Evolutionary conservation across 352 stramenopile genomes (phyloP).

Genomic region (Lagenidium sp.): DNA sequence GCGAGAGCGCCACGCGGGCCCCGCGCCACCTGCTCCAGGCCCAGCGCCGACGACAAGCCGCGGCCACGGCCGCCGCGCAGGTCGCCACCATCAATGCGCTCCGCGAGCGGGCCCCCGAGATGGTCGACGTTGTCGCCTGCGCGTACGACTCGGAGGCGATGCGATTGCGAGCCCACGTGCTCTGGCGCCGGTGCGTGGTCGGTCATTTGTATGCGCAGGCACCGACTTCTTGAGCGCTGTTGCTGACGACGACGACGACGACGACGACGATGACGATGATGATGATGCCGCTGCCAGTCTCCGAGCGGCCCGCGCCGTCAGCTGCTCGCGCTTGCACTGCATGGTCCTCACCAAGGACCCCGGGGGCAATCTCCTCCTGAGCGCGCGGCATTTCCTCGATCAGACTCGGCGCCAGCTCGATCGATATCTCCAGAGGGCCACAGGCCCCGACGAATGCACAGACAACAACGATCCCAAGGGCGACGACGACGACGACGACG

Average conservation of each 20-base stretch:
- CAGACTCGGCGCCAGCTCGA: slow-evolving; percentile 1
- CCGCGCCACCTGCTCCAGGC: slow-evolving; percentile 7
- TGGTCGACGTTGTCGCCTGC: slow-evolving; percentile 20
- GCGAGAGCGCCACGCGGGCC: slow-evolving; percentile 1
- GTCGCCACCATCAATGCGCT: slow-evolving; percentile 9
- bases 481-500: slow-evolving; percentile 11
- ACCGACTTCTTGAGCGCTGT: background rate
- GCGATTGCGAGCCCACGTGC: slow-evolving; percentile 8
- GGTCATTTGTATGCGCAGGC: background rate
- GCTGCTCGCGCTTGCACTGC: slow-evolving; percentile 39
- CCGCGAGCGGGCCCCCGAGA: slow-evolving; percentile 5
- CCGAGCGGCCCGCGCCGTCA: slow-evolving; percentile 16
- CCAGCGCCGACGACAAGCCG: slow-evolving; percentile 7
- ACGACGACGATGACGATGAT: background rate
- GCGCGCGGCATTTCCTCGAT: slow-evolving; percentile 24
- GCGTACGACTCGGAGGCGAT: slow-evolving; percentile 20
- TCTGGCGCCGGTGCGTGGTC: slow-evolving; percentile 15
- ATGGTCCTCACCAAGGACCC: slow-evolving; percentile 26
- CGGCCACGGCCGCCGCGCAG: slow-evolving; percentile 1
- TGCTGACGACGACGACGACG: background rate
- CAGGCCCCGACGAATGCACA: no score
- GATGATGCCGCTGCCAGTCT: slow-evolving; percentile 2
- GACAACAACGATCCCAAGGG: slow-evolving; percentile 3
- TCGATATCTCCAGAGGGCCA: background rate
- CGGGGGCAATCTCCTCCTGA: slow-evolving; percentile 24